Evolutionary conservation across 1,139 yeast species (phyloP).

Genomic region (Casaregolazyma lundiana): DNA sequence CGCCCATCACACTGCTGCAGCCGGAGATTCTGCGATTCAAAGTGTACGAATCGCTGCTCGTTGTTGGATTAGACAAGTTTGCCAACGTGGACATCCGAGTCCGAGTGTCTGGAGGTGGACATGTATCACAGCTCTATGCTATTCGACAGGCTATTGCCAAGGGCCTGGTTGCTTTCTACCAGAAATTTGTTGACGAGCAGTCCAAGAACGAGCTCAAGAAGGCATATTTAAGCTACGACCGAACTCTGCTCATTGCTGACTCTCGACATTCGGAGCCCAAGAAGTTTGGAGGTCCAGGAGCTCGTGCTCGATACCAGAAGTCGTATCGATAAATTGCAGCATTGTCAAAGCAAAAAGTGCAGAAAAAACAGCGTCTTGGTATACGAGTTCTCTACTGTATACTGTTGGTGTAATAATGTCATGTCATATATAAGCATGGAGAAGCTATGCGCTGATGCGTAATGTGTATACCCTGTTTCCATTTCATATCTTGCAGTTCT

Average conservation of each 20-base stretch:
- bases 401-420: background rate
- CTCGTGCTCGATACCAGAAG: constrained; percentile 99
- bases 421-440: background rate
- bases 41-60: constrained; percentile 98
- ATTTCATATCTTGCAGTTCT: too few species aligned
- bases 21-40: constrained; percentile 99
- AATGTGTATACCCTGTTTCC: too few species aligned
- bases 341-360: background rate
- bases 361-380: background rate
- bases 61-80: constrained; percentile 98
- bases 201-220: constrained; percentile 99
- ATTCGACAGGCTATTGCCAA: constrained; percentile 99
- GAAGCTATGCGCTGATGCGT: background rate
- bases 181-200: constrained; percentile 98
- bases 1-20: constrained; percentile 98
- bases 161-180: constrained; percentile 99
- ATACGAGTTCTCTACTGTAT: background rate
- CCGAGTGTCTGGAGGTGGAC: constrained; percentile 99
- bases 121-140: constrained; percentile 99
- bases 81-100: constrained; percentile 98
- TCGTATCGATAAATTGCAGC: constrained; percentile 90
- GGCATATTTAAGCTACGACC: constrained; percentile 96
- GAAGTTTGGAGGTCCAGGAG: constrained; percentile 99
- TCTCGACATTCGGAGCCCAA: constrained; percentile 99
- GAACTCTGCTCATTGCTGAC: constrained; percentile 99